Evolutionary conservation across 768 basidiomycete species (phyloP).

Genomic region (Mycena amicta): DNA sequence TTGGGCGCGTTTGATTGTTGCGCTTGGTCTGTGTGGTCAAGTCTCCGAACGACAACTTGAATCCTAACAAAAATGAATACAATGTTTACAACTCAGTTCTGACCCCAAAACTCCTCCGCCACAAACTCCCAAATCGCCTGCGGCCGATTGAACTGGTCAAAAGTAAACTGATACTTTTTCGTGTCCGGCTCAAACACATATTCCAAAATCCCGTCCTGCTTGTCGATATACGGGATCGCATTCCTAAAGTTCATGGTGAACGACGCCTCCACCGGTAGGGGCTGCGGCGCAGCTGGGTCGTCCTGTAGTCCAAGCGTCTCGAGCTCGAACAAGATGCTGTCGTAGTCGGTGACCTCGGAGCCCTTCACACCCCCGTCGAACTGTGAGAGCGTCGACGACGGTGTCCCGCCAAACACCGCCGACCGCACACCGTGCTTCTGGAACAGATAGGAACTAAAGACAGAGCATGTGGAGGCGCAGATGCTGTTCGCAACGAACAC

Average conservation of each 20-base stretch:
- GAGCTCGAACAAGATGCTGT: constrained; percentile 10
- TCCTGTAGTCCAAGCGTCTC: constrained; percentile 12
- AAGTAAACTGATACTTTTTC: constrained; percentile 22
- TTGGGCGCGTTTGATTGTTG: too few species aligned
- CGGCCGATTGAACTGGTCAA: constrained; percentile 13
- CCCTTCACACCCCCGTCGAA: constrained; percentile 23
- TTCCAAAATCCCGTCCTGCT: constrained; percentile 21
- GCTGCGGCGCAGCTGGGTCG: constrained; percentile 22
- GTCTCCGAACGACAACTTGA: too few species aligned
- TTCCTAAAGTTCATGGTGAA: constrained; percentile 20
- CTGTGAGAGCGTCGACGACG: constrained; percentile 9
- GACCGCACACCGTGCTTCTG: constrained; percentile 22
- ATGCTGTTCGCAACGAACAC: constrained; percentile 17
- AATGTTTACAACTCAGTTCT: too few species aligned
- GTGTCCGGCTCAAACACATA: constrained; percentile 22
- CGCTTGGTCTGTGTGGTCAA: too few species aligned
- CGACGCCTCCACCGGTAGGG: constrained; percentile 12
- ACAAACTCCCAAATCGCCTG: constrained; percentile 21
- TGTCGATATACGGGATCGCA: constrained; percentile 19
- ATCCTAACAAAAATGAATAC: too few species aligned
- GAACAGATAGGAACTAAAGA: constrained; percentile 17
- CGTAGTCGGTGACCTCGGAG: constrained; percentile 20
- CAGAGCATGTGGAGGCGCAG: constrained; percentile 19
- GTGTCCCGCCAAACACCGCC: constrained; percentile 20
- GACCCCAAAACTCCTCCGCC: constrained; percentile 16